phyloP scores from a whole-genome alignment of 345 rosid genomes.

The Eucalyptus tenuipes region DNA sequence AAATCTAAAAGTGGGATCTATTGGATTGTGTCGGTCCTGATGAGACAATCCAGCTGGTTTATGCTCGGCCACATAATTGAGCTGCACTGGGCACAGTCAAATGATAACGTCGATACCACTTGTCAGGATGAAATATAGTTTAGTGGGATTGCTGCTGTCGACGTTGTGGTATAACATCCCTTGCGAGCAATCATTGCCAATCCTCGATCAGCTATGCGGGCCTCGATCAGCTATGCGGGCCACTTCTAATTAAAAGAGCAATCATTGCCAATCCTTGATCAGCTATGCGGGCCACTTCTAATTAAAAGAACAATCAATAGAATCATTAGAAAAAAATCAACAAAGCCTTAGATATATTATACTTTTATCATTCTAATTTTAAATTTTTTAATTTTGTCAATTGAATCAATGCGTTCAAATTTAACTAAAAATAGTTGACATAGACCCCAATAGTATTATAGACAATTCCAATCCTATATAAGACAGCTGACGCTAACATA shows the following conservation, averaged over 20 bases:
- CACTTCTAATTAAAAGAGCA: background rate
- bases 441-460: fast-evolving
- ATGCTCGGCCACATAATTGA: background rate
- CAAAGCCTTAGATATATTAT: no score
- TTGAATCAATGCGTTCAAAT: no score
- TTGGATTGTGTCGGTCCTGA: background rate
- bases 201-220: background rate
- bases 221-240: no score
- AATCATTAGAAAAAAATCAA: background rate
- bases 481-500: fast-evolving
- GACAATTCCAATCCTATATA: fast-evolving
- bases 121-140: background rate
- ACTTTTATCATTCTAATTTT: fast-evolving
- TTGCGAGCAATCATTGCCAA: background rate
- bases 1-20: background rate
- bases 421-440: fast-evolving
- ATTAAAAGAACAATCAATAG: no score
- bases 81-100: background rate
- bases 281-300: background rate
- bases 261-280: background rate
- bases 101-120: background rate
- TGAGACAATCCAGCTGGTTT: background rate
- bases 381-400: no score
- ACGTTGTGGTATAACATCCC: background rate
- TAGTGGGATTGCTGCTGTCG: background rate